These are phyloP conservation scores for Nemania abortiva DNA, from an alignment of 2,329 filamentous ascomycete genomes.

Conservation along the genomic window DNA sequence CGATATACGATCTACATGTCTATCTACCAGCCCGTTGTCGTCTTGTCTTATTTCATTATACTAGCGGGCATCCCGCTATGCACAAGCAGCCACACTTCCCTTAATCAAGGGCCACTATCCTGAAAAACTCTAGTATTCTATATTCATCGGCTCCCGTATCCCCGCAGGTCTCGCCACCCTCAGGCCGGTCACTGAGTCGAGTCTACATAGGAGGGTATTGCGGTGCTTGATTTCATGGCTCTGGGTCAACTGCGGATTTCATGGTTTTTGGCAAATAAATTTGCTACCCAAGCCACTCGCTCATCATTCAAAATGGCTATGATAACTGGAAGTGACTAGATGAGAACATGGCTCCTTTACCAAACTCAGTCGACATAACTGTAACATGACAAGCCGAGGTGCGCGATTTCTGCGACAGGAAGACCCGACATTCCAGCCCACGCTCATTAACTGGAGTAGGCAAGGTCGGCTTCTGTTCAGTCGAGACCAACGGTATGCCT, in stretches of 20 bases:
- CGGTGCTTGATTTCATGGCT: background rate
- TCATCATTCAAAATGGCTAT: background rate
- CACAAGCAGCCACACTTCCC: background rate
- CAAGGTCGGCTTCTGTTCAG: background rate
- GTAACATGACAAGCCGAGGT: background rate
- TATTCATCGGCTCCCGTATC: background rate
- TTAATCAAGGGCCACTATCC: background rate
- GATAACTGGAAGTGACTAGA: background rate
- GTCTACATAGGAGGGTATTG: background rate
- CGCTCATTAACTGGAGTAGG: background rate
- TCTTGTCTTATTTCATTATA: background rate
- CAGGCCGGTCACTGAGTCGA: background rate
- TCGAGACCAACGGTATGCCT: background rate
- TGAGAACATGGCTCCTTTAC: background rate
- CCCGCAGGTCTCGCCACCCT: background rate
- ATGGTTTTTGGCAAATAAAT: background rate
- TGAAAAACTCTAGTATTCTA: background rate
- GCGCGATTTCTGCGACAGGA: conserved; percentile 14
- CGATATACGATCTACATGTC: no score
- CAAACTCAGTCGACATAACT: background rate
- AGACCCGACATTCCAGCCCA: background rate
- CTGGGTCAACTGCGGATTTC: background rate
- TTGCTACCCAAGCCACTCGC: background rate
- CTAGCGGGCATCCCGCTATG: background rate
- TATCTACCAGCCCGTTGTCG: no score